Evolutionary conservation across 2,329 filamentous ascomycete genomes (phyloP).

Genomic region (Xylaria sp.): DNA sequence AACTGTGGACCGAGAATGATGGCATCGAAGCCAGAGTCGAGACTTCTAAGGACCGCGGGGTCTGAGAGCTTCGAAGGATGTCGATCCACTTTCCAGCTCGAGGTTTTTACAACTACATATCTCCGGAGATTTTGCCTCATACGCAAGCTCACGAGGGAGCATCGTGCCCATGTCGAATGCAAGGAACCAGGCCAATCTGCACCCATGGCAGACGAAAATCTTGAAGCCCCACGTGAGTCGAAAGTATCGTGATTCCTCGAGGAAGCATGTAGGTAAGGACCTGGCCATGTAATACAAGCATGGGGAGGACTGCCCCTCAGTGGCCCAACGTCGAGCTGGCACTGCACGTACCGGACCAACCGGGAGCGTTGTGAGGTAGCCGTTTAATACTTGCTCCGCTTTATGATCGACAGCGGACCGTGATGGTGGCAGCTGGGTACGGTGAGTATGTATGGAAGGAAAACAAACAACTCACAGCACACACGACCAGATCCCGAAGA

Average conservation of each 20-base stretch:
- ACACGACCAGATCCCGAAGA: not conserved
- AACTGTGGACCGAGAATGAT: too few species aligned
- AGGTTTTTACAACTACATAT: too few species aligned
- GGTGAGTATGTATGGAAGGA: conserved; percentile 34
- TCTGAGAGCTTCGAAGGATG: not conserved
- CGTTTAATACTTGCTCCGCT: conserved; percentile 23
- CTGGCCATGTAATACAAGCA: not conserved
- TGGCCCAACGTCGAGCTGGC: too few species aligned
- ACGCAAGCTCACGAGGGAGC: conserved; percentile 44
- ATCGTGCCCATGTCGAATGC: conserved; percentile 33
- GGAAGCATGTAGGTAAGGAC: conserved; percentile 9
- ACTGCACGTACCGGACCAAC: conserved; percentile 21
- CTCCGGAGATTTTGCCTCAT: not conserved
- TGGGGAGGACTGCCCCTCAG: too few species aligned
- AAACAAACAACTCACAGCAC: not conserved
- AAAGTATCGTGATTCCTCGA: conserved; percentile 35
- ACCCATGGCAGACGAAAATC: conserved; percentile 35
- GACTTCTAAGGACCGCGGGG: not conserved
- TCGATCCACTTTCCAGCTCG: not conserved
- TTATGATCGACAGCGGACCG: conserved; percentile 32
- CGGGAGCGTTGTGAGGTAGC: conserved; percentile 4
- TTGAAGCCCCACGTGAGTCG: conserved; percentile 38
- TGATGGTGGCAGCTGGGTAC: conserved; percentile 35
- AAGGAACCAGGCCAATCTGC: not conserved
- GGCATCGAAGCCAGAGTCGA: too few species aligned